Percentiles rank a stretch among this genome's conserved stretches.
Conservation (phyloP, 352 stramenopile genomes). For the Pseudoperonospora humuli region DNA sequence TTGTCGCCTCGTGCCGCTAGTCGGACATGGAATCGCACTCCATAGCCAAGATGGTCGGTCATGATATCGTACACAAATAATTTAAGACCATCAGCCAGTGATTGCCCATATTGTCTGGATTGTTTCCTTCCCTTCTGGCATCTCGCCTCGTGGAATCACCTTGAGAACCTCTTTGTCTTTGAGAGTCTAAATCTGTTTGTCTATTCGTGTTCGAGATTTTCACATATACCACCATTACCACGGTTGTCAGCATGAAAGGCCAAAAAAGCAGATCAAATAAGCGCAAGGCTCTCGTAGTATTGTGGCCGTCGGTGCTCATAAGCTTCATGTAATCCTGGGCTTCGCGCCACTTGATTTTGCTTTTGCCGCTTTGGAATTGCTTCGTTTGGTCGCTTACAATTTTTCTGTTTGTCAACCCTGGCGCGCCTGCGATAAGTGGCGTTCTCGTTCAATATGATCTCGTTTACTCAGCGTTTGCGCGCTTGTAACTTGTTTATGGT, state of each 20-base stretch:
- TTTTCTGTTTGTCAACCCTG: too few relatives aligned
- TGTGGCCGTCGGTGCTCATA: too few relatives aligned
- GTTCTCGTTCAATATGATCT: too few relatives aligned
- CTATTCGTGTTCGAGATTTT: background rate
- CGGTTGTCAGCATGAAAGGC: background rate
- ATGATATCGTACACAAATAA: conserved; percentile 1
- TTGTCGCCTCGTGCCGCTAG: background rate
- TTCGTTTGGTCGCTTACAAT: too few relatives aligned
- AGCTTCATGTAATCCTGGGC: too few relatives aligned
- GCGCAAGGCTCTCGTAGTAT: too few relatives aligned
- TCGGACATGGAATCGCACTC: conserved; percentile 1
- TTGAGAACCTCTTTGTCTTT: background rate
- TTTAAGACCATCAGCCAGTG: too few relatives aligned
- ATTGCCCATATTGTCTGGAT: conserved; percentile 10
- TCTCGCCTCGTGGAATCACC: background rate
- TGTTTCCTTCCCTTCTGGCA: background rate
- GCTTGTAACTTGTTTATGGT: too few relatives aligned
- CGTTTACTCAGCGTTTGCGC: too few relatives aligned
- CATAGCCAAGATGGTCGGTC: background rate
- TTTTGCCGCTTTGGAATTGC: too few relatives aligned
- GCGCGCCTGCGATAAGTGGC: too few relatives aligned
- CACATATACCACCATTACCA: background rate
- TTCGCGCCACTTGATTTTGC: too few relatives aligned
- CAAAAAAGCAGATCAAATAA: background rate
- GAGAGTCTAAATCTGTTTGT: background rate